Evolutionary conservation across 202 grass and related monocot species (phyloP), one percentile per base, ranked within the genome.

Genomic region (Zoysia matrella): DNA sequence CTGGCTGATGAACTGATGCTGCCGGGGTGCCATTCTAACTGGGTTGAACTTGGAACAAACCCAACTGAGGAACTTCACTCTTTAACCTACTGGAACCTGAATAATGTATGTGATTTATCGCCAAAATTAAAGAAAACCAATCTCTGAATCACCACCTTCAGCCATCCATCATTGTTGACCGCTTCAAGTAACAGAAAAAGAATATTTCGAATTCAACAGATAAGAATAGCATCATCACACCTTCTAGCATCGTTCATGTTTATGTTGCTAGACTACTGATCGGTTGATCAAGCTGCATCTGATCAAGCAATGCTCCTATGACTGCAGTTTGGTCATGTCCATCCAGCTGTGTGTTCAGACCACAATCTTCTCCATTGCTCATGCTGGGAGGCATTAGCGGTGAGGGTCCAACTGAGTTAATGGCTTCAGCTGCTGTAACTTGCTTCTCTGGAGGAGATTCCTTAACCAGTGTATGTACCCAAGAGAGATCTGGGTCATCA

Each of bases 401-500:
- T 1, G 86, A 91, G 61, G 51, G 81, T 52, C 86, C 78, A 55
- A 81, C 74, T 13, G 83, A 85, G 71, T 68, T 85, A 14, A 78
- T 66, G 66, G 79, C 60, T 70, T 86, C 78, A 9, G 86, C 77
- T 4, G 74, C 14, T 7, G 83, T 77, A 36, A 69, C 60, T 77
- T 89, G 73, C 78, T 94, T 94, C 81, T 89, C 89, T 60, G 92
- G 77, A 54, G 92, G 89, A 78, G 92, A 91, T 79, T 94, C 92
- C 55, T 88, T 94, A 45, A 89, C 86, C 53, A 94, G 57, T 47
- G 86, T 89, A 75, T 91, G 89, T 39, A 94, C 84, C 92, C 92
- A 94, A 18, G 92, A 94, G n/a, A 94, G 73, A 75, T 94, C 92
- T 11, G 89, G 92, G 51, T 91, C 92, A 51, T 91, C 92, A 48